Conservation (phyloP, 257 asterid genomes). For the Plectranthus barbatus region DNA sequence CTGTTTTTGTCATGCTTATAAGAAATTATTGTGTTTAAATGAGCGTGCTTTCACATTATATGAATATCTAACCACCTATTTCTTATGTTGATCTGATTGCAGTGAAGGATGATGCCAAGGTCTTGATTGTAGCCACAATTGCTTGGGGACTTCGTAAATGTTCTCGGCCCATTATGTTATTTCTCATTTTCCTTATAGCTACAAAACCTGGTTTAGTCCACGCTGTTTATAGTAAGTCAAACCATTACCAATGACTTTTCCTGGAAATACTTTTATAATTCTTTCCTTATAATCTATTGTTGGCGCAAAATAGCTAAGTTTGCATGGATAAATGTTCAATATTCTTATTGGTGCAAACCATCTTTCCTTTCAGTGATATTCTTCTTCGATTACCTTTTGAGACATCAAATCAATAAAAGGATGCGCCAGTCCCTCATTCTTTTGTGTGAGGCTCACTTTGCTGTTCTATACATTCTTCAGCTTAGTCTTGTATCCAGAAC, state of each 20-base stretch:
- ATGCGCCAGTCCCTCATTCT: conserved; percentile 82
- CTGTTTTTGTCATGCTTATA: neutral
- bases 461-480: conserved; percentile 79
- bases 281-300: conserved; percentile 4
- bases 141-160: conserved; percentile 98
- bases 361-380: conserved; percentile 71
- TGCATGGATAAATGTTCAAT: conserved; percentile 11
- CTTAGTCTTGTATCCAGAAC: conserved; percentile 69
- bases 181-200: conserved; percentile 86
- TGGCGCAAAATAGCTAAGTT: neutral
- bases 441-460: conserved; percentile 91
- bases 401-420: conserved; percentile 64
- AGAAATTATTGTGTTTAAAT: neutral
- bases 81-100: conserved; percentile 18
- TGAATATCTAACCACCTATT: conserved; percentile 10
- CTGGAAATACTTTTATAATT: neutral
- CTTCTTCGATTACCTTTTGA: conserved; percentile 81
- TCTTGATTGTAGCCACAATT: conserved; percentile 88
- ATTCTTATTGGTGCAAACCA: conserved; percentile 20
- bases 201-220: conserved; percentile 89
- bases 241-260: neutral
- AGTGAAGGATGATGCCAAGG: conserved; percentile 93
- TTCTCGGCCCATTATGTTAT: conserved; percentile 84
- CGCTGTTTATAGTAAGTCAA: conserved; percentile 80
- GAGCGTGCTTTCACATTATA: neutral